Percentiles rank a stretch among this genome's conserved stretches.
These are phyloP conservation scores for Chondrostereum purpureum DNA, from an alignment of 1,284 basidiomycete genomes.

Conservation along the genomic window DNA sequence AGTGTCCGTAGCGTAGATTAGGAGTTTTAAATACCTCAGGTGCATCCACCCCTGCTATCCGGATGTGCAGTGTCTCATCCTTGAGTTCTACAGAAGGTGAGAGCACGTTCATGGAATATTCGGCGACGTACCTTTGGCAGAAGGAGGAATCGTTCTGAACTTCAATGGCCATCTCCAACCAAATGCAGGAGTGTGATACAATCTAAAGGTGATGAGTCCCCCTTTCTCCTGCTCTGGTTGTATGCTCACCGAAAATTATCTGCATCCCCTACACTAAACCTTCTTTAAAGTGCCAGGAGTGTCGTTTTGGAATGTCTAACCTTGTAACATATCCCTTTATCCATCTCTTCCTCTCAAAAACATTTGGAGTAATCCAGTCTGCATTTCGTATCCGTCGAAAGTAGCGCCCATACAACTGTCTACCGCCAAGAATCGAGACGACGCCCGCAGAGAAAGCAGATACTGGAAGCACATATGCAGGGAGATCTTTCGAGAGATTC, in stretches of 20 bases:
- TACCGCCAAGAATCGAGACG: slow-evolving; percentile 31
- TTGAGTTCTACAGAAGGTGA: slow-evolving; percentile 48
- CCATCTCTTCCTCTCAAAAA: slow-evolving; percentile 52
- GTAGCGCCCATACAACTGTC: slow-evolving; percentile 45
- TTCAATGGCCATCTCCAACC: slow-evolving; percentile 71
- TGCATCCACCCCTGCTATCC: slow-evolving; percentile 85
- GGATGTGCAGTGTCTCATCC: slow-evolving; percentile 75
- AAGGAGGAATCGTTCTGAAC: slow-evolving; percentile 54
- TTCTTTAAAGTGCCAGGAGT: slow-evolving; percentile 3
- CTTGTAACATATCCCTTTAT: slow-evolving; percentile 70
- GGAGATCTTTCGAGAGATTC: not conserved
- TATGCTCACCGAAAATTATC: slow-evolving; percentile 56
- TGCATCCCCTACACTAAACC: slow-evolving; percentile 69
- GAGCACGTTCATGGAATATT: slow-evolving; percentile 1
- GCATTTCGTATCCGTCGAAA: slow-evolving; percentile 52
- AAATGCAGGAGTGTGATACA: slow-evolving; percentile 79
- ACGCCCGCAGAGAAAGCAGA: slow-evolving; percentile 14
- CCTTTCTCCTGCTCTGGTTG: not conserved
- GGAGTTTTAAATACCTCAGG: slow-evolving; percentile 61
- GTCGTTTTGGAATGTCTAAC: slow-evolving; percentile 31
- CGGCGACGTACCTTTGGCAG: slow-evolving; percentile 45
- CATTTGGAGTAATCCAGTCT: slow-evolving; percentile 58
- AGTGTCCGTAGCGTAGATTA: not conserved
- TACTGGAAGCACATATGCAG: slow-evolving; percentile 7
- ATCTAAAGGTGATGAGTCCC: slow-evolving; percentile 7